A percentile compares a stretch with the other conserved stretches of the same genome.
Evolutionary conservation across 176 grass and related monocot genomes (phyloP).

Genomic region (Triticum turgidum): DNA sequence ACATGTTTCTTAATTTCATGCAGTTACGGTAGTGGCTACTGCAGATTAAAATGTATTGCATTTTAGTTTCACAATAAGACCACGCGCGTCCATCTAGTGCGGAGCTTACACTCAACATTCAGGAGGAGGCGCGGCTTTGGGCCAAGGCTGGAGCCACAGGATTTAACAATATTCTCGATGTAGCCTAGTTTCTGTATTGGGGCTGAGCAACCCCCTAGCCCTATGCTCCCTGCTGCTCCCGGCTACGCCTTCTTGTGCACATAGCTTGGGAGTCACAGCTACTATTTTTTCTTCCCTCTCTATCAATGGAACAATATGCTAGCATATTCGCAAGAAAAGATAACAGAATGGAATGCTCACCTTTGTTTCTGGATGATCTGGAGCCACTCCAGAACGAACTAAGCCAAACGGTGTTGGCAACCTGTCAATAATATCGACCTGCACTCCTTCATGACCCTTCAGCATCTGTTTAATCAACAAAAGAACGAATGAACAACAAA

Average conservation of each 20-base stretch:
- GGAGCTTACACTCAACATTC: no score
- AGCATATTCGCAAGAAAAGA: neutral
- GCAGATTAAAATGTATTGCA: neutral
- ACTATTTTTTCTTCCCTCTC: no score
- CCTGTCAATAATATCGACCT: conserved; percentile 82
- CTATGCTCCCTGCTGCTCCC: no score
- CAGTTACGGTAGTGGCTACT: neutral
- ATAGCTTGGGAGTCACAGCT: no score
- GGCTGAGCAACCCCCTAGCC: no score
- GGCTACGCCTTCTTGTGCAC: no score
- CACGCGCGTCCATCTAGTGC: no score
- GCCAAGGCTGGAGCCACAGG: no score
- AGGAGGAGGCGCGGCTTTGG: no score
- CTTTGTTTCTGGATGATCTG: conserved; percentile 96
- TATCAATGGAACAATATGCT: no score
- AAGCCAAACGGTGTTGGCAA: conserved; percentile 84
- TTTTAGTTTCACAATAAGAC: neutral
- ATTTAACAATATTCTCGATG: no score
- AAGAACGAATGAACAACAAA: neutral
- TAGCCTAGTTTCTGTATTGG: no score
- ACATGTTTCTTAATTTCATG: neutral
- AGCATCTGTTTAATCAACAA: conserved; percentile 61
- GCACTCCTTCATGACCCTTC: conserved; percentile 59
- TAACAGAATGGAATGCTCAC: conserved; percentile 23
- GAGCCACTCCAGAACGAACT: conserved; percentile 85